Conservation (phyloP, 208 protist genomes). For the Crithidia sp. region DNA sequence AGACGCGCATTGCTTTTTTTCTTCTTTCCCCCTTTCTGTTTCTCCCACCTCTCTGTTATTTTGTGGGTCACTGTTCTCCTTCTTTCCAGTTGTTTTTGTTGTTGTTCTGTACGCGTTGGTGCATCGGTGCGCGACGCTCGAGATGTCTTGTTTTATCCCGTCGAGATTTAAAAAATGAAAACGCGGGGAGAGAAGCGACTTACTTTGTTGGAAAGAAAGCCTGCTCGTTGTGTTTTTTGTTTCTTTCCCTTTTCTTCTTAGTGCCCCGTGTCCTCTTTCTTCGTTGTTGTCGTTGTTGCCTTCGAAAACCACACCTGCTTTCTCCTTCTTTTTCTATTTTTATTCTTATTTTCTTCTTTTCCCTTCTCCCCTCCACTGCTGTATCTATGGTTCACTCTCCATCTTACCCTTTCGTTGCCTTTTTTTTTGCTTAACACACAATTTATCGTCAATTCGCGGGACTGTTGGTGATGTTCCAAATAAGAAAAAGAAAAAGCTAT, state of each 20-base stretch:
- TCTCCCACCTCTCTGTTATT: neutral
- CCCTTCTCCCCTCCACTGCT: neutral
- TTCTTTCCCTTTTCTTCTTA: constrained; percentile 11
- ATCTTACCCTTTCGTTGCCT: too few species aligned
- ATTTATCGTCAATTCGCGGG: too few species aligned
- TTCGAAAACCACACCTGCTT: neutral
- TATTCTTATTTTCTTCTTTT: constrained; percentile 12
- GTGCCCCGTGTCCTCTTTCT: neutral
- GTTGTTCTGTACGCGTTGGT: too few species aligned
- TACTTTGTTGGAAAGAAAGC: too few species aligned
- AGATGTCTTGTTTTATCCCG: neutral
- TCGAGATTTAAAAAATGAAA: neutral
- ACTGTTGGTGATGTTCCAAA: too few species aligned
- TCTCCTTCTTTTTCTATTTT: constrained; percentile 1
- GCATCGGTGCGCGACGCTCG: too few species aligned
- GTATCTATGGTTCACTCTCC: too few species aligned
- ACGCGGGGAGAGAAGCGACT: too few species aligned
- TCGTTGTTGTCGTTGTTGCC: neutral
- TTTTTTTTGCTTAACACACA: constrained; percentile 9
- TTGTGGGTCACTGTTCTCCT: neutral
- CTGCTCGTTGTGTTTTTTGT: neutral
- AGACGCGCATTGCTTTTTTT: constrained; percentile 4
- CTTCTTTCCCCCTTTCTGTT: neutral
- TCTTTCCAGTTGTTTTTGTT: neutral
- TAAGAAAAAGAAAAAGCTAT: too few species aligned